Base-by-base conservation (phyloP, 2,329 filamentous ascomycete species). In the Lachnellula arida region DNA sequence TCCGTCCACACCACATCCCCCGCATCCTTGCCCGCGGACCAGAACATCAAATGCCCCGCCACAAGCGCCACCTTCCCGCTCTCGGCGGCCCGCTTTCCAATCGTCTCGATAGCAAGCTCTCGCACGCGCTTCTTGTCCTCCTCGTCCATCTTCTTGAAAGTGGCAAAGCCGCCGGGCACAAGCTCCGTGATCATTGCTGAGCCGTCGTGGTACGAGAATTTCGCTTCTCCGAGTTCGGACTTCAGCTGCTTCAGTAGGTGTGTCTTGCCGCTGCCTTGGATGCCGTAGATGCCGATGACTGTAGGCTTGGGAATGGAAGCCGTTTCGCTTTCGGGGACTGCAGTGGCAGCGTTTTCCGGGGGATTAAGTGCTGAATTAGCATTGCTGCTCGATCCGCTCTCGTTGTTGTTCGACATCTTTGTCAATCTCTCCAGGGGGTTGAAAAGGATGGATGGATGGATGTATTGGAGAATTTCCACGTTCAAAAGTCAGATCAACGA, bases 31-130 rank as follows among this genome's bases (percentile, higher is more conserved):
- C 65, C 65, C 25, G 78, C 72, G 0, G 57, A 4, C 78, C 79
- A 84, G 60, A 85, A 79, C 71, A 78, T 79, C 63, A 73, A 78
- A 63, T 86, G 80, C 0, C 81, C 81, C 4, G 78, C 69, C 3
- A 86, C 77, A 2, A 87, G 62, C 1, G 67, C 81, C 5, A 67
- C 58, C 55, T 67, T 70, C 0, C 70, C 64, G 9, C 48, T 72
- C 0, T 61, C 12, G 1, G 53, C 46, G 53, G 76, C 79, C 7
- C 74, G 59, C 0, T 72, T 46, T 22, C 57, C 39, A 48, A 85
- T 78, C 0, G 14, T 60, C 0, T 71, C 49, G 50, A 85, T 82
- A 4, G 80, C 79, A 37, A 55, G 51, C 37, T 71, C 43, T 3
- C 81, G 79, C 56, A 61, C 74, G 0, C 61, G 1, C 0, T n/a